Percentiles rank a stretch among this genome's conserved stretches.
Conservation (phyloP, 768 basidiomycete species). For the Neoboletus magnificus region DNA sequence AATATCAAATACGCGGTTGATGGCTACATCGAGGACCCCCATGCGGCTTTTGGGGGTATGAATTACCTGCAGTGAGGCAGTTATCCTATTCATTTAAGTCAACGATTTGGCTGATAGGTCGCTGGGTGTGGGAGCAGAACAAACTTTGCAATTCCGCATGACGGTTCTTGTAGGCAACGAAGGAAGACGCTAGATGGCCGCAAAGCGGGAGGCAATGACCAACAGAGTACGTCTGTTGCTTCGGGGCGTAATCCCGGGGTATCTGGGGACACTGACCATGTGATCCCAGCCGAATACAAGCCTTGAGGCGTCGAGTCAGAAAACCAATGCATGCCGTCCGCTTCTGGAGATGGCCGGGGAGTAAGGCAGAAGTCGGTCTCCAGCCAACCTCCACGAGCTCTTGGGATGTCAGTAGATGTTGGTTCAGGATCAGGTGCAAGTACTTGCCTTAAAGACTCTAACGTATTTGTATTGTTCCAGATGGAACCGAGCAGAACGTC, state of each 20-base stretch:
- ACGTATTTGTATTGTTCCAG: not conserved
- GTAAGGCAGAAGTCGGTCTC: not conserved
- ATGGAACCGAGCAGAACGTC: not conserved
- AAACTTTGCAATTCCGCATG: not conserved
- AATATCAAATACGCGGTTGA: not conserved
- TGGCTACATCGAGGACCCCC: not conserved
- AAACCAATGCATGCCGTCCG: not conserved
- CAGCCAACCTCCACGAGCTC: too few relatives aligned
- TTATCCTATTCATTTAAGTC: not conserved
- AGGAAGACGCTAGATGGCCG: not conserved
- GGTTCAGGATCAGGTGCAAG: too few relatives aligned
- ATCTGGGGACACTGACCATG: not conserved
- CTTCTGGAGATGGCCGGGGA: not conserved
- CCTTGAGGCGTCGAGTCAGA: not conserved
- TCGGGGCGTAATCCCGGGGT: not conserved
- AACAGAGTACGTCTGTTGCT: not conserved
- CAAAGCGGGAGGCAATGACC: not conserved
- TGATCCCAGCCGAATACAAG: not conserved
- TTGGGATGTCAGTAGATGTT: not conserved
- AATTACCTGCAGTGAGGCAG: not conserved
- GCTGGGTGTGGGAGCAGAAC: not conserved
- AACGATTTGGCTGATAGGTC: not conserved
- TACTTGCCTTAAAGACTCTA: not conserved
- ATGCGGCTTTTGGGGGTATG: not conserved
- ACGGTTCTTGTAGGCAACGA: not conserved